Conservation (phyloP, 371 early-diverging fungal species). For the Mortierella sp. region DNA sequence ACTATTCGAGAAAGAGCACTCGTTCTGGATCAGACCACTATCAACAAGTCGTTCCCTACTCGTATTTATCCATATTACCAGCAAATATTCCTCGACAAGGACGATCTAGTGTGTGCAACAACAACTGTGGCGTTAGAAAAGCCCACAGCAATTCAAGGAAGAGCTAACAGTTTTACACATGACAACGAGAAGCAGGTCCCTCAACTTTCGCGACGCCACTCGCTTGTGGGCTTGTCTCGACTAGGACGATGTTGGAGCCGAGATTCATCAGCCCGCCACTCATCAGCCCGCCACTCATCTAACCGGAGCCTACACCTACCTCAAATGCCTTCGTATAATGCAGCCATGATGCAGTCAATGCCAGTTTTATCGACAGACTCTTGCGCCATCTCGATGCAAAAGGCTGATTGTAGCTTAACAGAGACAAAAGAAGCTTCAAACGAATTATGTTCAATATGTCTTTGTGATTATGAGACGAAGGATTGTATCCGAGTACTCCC, state of each 20-base stretch:
- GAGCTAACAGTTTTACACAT: not conserved
- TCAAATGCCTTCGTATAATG: slow-evolving; percentile 11
- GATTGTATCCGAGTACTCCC: slow-evolving; percentile 75
- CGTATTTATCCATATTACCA: slow-evolving; percentile 36
- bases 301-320: slow-evolving; percentile 11
- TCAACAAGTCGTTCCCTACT: slow-evolving; percentile 35
- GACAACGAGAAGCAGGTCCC: slow-evolving; percentile 7
- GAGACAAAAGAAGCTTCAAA: slow-evolving; percentile 8
- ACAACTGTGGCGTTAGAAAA: not conserved
- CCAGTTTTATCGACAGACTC: not conserved
- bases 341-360: slow-evolving; percentile 4
- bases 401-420: not conserved
- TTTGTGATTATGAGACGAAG: slow-evolving; percentile 75
- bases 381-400: not conserved
- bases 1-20: slow-evolving; percentile 9
- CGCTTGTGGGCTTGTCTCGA: slow-evolving; percentile 19
- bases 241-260: slow-evolving; percentile 26
- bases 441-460: slow-evolving; percentile 83
- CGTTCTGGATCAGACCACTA: slow-evolving; percentile 25
- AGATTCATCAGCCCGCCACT: slow-evolving; percentile 22
- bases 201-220: slow-evolving; percentile 7
- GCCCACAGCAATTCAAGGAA: not conserved
- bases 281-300: slow-evolving; percentile 19
- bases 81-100: slow-evolving; percentile 15
- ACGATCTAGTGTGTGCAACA: not conserved